These are phyloP conservation scores for Panus rudis DNA, from an alignment of 768 basidiomycete genomes.

Conservation along the genomic window DNA sequence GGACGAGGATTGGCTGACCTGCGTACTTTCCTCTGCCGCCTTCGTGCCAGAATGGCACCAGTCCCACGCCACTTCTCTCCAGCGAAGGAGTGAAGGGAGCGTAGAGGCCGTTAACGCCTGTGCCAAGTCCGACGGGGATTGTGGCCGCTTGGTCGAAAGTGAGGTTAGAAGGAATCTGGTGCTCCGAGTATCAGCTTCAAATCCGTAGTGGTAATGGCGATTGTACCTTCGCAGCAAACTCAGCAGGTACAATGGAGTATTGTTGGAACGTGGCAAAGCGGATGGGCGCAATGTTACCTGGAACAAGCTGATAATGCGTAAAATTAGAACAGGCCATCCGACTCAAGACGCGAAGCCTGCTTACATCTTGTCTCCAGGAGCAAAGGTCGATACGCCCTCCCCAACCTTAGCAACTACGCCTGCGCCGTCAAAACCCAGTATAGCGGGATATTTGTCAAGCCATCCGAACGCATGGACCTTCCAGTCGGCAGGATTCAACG, in stretches of 20 bases:
- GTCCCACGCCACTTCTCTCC: background rate
- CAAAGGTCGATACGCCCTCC: background rate
- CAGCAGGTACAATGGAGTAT: constrained; percentile 20
- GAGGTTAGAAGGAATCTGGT: constrained; percentile 6
- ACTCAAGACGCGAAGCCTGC: too few relatives aligned
- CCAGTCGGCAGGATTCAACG: constrained; percentile 1
- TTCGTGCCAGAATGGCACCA: constrained; percentile 2
- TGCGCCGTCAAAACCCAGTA: background rate
- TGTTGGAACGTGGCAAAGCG: constrained; percentile 20
- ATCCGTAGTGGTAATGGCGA: too few relatives aligned
- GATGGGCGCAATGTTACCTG: too few relatives aligned
- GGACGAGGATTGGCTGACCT: background rate
- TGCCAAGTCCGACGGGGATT: constrained; percentile 2
- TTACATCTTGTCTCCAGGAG: too few relatives aligned
- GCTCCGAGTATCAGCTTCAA: too few relatives aligned
- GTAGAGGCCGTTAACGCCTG: constrained; percentile 5
- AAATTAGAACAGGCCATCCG: too few relatives aligned
- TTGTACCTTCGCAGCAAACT: constrained; percentile 20
- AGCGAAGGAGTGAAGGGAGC: background rate
- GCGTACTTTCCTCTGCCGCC: constrained; percentile 2
- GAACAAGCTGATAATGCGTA: too few relatives aligned
- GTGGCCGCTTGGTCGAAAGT: constrained; percentile 8
- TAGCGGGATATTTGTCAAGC: background rate
- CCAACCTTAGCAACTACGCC: background rate
- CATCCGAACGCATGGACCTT: background rate